phyloP scores from a whole-genome alignment of 208 protist genomes.

The Angomonas ambiguus region DNA sequence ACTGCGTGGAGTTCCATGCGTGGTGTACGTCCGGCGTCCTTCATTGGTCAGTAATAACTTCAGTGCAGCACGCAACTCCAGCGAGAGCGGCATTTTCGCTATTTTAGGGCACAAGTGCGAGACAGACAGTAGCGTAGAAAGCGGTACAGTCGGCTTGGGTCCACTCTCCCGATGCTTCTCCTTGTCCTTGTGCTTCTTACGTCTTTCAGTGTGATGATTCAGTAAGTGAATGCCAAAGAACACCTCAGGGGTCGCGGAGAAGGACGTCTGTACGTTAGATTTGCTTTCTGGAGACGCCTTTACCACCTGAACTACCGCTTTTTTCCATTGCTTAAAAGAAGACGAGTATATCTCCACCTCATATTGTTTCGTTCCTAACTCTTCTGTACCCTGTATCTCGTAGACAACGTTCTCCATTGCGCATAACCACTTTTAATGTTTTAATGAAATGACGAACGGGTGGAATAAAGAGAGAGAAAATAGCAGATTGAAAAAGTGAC shows the following conservation, averaged over 20 bases:
- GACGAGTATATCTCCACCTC: constrained; percentile 2
- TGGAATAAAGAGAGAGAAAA: not conserved
- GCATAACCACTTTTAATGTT: not conserved
- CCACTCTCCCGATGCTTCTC: not conserved
- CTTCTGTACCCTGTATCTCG: not conserved
- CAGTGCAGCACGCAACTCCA: constrained; percentile 6
- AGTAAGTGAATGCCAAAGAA: constrained; percentile 5
- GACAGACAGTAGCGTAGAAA: not conserved
- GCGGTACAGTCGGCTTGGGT: not conserved
- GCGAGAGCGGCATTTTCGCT: not conserved
- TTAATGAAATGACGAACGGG: not conserved
- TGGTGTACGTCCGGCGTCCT: not conserved
- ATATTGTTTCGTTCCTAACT: not conserved
- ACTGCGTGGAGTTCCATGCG: constrained; percentile 9
- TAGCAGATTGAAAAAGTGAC: not conserved
- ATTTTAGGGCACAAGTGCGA: not conserved
- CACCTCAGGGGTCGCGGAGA: no score
- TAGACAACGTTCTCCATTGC: not conserved
- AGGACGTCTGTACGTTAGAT: not conserved
- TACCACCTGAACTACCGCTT: constrained; percentile 8
- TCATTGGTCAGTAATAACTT: not conserved
- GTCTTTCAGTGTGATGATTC: not conserved
- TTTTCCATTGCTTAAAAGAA: not conserved
- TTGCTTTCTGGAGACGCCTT: not conserved
- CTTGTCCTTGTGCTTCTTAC: not conserved